Conservation (phyloP, 2,329 filamentous ascomycete genomes). For the Hymenoscyphus fraxineus region DNA sequence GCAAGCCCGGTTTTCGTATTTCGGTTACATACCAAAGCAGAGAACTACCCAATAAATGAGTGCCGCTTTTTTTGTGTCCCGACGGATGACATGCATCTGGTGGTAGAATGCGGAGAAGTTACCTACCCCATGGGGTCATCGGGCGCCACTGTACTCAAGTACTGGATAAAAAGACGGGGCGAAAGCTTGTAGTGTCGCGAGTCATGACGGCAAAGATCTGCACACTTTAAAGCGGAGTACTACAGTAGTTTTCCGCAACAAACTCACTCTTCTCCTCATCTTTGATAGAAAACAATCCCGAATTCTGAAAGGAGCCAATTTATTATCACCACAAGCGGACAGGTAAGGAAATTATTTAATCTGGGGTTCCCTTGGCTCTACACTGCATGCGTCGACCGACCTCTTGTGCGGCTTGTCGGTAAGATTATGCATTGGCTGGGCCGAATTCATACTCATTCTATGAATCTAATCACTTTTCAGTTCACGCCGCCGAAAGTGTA, state of each 20-base stretch:
- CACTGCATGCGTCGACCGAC: conserved; percentile 5
- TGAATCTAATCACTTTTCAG: not conserved
- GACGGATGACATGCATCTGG: not conserved
- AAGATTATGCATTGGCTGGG: not conserved
- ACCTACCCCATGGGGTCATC: not conserved
- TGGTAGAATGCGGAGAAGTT: not conserved
- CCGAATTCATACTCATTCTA: not conserved
- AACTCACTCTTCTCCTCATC: not conserved
- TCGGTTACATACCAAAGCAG: not conserved
- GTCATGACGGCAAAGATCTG: not conserved
- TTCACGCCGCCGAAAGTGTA: conserved; percentile 3
- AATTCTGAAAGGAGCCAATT: not conserved
- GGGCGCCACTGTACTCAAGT: not conserved
- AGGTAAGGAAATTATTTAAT: too few relatives aligned
- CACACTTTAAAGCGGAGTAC: not conserved
- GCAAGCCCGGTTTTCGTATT: not conserved
- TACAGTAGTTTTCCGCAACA: not conserved
- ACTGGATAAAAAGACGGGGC: not conserved
- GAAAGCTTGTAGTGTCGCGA: not conserved
- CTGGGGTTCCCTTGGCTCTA: not conserved
- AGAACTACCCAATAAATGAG: not conserved
- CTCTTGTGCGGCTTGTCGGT: conserved; percentile 3
- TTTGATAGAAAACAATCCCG: not conserved
- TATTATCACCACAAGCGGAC: not conserved
- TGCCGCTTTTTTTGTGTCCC: not conserved